Conservation (phyloP, 148 eudicot species). For the Chenopodium album region DNA sequence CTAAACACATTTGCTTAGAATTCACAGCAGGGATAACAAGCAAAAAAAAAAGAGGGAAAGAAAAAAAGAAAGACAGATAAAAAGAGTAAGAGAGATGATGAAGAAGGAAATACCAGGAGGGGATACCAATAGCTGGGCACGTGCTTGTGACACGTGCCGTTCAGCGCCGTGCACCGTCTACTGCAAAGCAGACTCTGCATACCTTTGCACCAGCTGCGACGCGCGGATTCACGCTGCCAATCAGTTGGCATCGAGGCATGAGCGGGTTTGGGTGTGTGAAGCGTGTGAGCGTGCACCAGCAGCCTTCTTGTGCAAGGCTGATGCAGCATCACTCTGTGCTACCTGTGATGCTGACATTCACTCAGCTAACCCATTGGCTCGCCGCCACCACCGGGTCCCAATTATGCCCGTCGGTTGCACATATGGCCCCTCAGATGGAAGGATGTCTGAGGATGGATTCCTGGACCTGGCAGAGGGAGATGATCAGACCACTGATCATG, state of each 20-base stretch:
- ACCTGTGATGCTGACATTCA: slow-evolving; percentile 80
- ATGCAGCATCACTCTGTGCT: slow-evolving; percentile 81
- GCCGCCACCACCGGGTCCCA: slow-evolving; percentile 87
- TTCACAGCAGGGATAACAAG: slow-evolving; percentile 7
- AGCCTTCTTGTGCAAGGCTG: slow-evolving; percentile 84
- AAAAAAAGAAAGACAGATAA: neutral
- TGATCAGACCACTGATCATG: slow-evolving; percentile 31
- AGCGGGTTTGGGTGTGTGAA: slow-evolving; percentile 76
- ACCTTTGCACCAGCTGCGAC: slow-evolving; percentile 63
- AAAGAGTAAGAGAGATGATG: slow-evolving; percentile 37
- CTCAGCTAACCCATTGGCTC: slow-evolving; percentile 85
- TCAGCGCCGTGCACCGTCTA: slow-evolving; percentile 54
- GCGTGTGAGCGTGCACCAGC: slow-evolving; percentile 87
- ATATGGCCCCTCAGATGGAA: slow-evolving; percentile 29
- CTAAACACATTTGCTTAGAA: slow-evolving; percentile 8
- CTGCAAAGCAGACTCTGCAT: slow-evolving; percentile 62
- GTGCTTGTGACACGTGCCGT: slow-evolving; percentile 61
- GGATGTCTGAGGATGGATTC: slow-evolving; percentile 31
- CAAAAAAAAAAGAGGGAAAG: neutral
- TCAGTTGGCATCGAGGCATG: slow-evolving; percentile 45
- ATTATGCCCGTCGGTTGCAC: slow-evolving; percentile 42
- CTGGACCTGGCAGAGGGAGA: slow-evolving; percentile 32
- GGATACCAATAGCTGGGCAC: slow-evolving; percentile 38
- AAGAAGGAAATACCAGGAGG: slow-evolving; percentile 44
- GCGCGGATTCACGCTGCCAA: slow-evolving; percentile 53